These are phyloP conservation scores for Fusarium gaditjirri DNA, from an alignment of 2,329 filamentous ascomycete species.

Conservation along the genomic window DNA sequence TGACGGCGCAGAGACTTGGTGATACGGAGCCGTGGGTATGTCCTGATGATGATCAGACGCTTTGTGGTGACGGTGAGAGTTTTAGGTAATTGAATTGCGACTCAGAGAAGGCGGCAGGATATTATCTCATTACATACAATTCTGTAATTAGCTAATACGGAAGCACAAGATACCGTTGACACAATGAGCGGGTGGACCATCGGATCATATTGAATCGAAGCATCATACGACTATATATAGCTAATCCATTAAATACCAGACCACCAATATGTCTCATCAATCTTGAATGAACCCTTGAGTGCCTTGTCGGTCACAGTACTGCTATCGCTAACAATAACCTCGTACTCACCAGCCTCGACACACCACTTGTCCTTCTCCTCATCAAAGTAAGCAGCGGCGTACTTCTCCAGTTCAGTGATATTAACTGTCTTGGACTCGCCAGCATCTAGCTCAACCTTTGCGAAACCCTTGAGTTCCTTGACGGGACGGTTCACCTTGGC, in stretches of 20 bases:
- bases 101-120: background rate
- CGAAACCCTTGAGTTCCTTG: conserved; percentile 74
- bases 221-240: background rate
- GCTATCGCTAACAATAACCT: conserved; percentile 68
- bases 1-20: conserved; percentile 48
- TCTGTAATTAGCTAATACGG: background rate
- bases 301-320: conserved; percentile 61
- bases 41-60: background rate
- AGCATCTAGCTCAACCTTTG: conserved; percentile 70
- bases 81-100: background rate
- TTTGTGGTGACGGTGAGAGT: background rate
- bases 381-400: conserved; percentile 76
- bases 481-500: conserved; percentile 65
- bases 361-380: conserved; percentile 74
- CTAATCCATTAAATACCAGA: conserved; percentile 58
- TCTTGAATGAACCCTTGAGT: conserved; percentile 63
- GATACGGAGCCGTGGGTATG: conserved; percentile 33
- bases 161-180: background rate
- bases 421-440: conserved; percentile 68
- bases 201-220: background rate
- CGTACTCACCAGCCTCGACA: conserved; percentile 72
- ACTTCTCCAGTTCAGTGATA: conserved; percentile 70
- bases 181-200: background rate
- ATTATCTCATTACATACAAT: background rate
- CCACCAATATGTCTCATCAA: conserved; percentile 74